A percentile compares a stretch with the other conserved stretches of the same genome.
phyloP scores from a whole-genome alignment of 2,329 filamentous ascomycete species.

The Cladosporium velox region DNA sequence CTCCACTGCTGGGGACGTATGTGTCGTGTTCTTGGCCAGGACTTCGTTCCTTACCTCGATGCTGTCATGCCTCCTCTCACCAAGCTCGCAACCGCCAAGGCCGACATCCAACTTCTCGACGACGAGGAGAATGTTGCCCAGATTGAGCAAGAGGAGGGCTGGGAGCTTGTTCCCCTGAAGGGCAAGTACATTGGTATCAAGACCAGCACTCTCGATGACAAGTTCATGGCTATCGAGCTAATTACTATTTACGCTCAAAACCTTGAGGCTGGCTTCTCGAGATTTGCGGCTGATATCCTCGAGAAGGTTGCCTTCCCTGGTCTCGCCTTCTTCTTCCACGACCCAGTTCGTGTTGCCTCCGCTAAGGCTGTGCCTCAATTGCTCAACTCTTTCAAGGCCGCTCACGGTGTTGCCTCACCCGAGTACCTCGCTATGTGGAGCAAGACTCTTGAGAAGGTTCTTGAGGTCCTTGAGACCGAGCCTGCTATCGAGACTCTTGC shows the following conservation, averaged over 20 bases:
- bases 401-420: conserved; percentile 76
- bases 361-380: conserved; percentile 93
- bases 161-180: conserved; percentile 95
- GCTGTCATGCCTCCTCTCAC: conserved; percentile 93
- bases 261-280: conserved; percentile 87
- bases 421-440: conserved; percentile 83
- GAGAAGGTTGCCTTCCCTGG: conserved; percentile 94
- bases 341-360: conserved; percentile 91
- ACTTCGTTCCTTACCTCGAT: conserved; percentile 89
- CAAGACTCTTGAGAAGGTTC: conserved; percentile 81
- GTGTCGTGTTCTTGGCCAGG: conserved; percentile 87
- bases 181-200: conserved; percentile 98
- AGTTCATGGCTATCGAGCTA: conserved; percentile 99
- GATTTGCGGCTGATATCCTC: conserved; percentile 90
- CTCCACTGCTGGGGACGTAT: conserved; percentile 99
- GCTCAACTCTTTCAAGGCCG: conserved; percentile 90
- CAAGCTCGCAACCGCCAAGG: conserved; percentile 89
- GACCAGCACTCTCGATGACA: conserved; percentile 95
- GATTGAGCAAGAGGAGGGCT: conserved; percentile 91
- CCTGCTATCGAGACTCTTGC: conserved; percentile 94
- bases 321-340: conserved; percentile 98
- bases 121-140: conserved; percentile 92
- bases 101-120: conserved; percentile 93
- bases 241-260: conserved; percentile 97
- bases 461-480: conserved; percentile 91